Evolutionary conservation across 2,329 filamentous ascomycete genomes (phyloP).

Genomic region (Didymella exigua): DNA sequence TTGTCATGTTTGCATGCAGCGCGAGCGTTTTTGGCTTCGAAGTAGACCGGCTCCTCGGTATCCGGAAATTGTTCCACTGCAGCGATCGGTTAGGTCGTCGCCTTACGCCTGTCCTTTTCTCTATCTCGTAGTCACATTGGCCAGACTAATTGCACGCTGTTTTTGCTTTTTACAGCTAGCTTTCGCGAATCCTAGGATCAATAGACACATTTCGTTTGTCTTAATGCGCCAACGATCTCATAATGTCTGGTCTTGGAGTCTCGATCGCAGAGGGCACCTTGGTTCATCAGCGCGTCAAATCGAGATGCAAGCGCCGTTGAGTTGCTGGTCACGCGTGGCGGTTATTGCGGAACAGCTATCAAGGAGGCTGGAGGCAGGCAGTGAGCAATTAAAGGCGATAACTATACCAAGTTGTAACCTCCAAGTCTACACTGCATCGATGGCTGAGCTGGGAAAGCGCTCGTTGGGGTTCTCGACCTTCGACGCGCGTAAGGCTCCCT

Average conservation of each 20-base stretch:
- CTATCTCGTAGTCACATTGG: too few relatives aligned
- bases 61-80: conserved; percentile 9
- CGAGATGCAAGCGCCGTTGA: not conserved
- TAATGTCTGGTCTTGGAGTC: not conserved
- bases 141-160: too few relatives aligned
- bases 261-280: not conserved
- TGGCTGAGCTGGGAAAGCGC: not conserved
- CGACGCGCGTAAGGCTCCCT: not conserved
- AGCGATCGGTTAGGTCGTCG: too few relatives aligned
- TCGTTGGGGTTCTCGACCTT: not conserved
- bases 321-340: not conserved
- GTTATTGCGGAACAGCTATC: not conserved
- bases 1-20: conserved; percentile 21
- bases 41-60: conserved; percentile 22
- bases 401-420: too few relatives aligned
- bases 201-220: not conserved
- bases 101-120: too few relatives aligned
- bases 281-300: not conserved
- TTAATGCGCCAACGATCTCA: not conserved
- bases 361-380: too few relatives aligned
- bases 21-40: conserved; percentile 14
- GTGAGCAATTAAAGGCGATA: not conserved
- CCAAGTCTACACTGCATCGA: not conserved
- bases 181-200: too few relatives aligned
- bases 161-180: too few relatives aligned